A percentile compares a stretch with the other conserved stretches of the same genome.
These are phyloP conservation scores for Globisporangium polare DNA, from an alignment of 352 stramenopile genomes.

Conservation along the genomic window DNA sequence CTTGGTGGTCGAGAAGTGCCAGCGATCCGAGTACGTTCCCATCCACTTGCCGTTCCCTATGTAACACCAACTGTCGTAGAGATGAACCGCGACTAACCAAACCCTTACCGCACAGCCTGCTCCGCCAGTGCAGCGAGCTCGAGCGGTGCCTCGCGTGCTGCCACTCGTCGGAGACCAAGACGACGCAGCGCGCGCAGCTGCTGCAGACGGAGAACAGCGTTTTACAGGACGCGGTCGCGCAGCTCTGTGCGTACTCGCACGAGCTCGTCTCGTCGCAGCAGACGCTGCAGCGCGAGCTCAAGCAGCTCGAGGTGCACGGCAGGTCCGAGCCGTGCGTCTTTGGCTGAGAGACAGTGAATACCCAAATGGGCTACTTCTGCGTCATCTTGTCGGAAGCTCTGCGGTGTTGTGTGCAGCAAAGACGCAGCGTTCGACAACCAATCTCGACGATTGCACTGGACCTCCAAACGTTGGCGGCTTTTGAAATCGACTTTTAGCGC, in stretches of 20 bases:
- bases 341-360: conserved; percentile 12
- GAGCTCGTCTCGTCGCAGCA: conserved; percentile 45
- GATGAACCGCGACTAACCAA: neutral
- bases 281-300: conserved; percentile 43
- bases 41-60: too few species aligned
- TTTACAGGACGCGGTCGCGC: conserved; percentile 38
- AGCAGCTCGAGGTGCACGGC: conserved; percentile 41
- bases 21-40: conserved; percentile 45
- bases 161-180: conserved; percentile 28
- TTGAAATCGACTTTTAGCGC: too few species aligned
- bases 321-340: conserved; percentile 35
- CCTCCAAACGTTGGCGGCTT: too few species aligned
- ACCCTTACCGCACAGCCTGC: conserved; percentile 23
- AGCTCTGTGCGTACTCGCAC: conserved; percentile 51
- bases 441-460: too few species aligned
- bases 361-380: too few species aligned
- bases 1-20: conserved; percentile 50
- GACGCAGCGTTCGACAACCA: too few species aligned
- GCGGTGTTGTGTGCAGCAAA: too few species aligned
- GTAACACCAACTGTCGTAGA: too few species aligned
- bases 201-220: conserved; percentile 51
- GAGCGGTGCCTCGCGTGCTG: conserved; percentile 45
- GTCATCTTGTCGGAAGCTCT: too few species aligned
- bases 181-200: conserved; percentile 26
- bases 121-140: conserved; percentile 47